Percentiles rank a stretch among this genome's conserved stretches.
Conservation (phyloP, 345 rosid species). For the Hypericum perforatum region DNA sequence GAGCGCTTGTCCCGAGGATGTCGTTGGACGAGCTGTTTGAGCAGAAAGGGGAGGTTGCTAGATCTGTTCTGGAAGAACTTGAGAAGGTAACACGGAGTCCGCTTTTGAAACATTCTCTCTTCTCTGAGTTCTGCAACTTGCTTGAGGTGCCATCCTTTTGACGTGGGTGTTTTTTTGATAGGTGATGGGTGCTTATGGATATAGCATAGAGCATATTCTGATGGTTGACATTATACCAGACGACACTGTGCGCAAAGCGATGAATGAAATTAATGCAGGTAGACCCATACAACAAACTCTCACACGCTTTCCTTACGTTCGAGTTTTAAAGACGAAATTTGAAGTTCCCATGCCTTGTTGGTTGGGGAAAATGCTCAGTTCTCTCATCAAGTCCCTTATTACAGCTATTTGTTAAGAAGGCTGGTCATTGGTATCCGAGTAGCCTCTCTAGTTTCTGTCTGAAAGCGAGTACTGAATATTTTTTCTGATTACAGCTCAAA, state of each 20-base stretch:
- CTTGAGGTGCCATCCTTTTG: background rate
- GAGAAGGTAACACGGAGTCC: slow-evolving; percentile 48
- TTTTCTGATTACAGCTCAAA: slow-evolving; percentile 57
- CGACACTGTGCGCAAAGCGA: slow-evolving; percentile 76
- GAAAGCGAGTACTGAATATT: background rate
- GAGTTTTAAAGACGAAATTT: too few species aligned
- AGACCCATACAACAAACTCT: background rate
- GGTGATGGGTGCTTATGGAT: slow-evolving; percentile 96
- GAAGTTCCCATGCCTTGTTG: too few species aligned
- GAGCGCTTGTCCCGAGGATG: slow-evolving; percentile 91
- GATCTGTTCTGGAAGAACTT: slow-evolving; percentile 85
- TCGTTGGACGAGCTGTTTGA: slow-evolving; percentile 81
- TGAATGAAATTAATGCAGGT: slow-evolving; percentile 99
- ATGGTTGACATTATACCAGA: slow-evolving; percentile 98
- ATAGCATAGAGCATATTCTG: slow-evolving; percentile 88
- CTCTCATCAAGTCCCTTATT: too few species aligned
- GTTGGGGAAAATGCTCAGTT: too few species aligned
- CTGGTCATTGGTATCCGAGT: background rate
- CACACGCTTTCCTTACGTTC: background rate
- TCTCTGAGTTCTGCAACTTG: background rate
- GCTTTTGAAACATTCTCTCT: background rate
- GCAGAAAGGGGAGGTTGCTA: slow-evolving; percentile 96
- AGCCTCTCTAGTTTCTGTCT: background rate
- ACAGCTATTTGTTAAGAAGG: too few species aligned
- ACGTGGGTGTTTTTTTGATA: slow-evolving; percentile 10